phyloP scores from a whole-genome alignment of 345 rosid species.

The Melaleuca quinquenervia region DNA sequence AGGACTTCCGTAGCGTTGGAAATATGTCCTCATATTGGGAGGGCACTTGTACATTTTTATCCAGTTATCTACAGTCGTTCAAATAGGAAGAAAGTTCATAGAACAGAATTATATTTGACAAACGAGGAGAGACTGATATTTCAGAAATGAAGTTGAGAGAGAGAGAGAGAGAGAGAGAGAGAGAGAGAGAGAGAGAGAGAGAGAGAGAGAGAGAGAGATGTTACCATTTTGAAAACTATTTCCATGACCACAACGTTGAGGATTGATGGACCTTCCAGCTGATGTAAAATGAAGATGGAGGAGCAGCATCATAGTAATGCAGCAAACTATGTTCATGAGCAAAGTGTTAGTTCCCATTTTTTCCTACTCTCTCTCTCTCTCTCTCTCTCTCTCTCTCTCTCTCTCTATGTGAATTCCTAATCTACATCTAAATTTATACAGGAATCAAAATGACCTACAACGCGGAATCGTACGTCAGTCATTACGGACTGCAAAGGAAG shows the following conservation, averaged over 20 bases:
- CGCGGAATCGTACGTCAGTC: background rate
- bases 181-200: background rate
- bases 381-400: background rate
- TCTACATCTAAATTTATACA: background rate
- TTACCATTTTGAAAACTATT: background rate
- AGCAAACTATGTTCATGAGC: background rate
- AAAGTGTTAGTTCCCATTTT: background rate
- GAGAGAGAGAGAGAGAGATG: background rate
- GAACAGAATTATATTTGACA: background rate
- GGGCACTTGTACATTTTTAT: fast-evolving
- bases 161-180: background rate
- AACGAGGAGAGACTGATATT: background rate
- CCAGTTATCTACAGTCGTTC: background rate
- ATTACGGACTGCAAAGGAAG: background rate
- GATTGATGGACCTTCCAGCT: background rate
- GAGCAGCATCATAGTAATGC: background rate
- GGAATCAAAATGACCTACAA: background rate
- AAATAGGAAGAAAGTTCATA: background rate
- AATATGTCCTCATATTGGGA: background rate
- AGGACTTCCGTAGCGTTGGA: background rate
- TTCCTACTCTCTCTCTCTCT: background rate
- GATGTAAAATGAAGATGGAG: background rate
- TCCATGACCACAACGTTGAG: background rate
- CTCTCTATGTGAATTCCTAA: background rate
- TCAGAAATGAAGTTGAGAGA: background rate